Conservation (phyloP, 169 alveolate genomes). For the Theileria annulata region DNA sequence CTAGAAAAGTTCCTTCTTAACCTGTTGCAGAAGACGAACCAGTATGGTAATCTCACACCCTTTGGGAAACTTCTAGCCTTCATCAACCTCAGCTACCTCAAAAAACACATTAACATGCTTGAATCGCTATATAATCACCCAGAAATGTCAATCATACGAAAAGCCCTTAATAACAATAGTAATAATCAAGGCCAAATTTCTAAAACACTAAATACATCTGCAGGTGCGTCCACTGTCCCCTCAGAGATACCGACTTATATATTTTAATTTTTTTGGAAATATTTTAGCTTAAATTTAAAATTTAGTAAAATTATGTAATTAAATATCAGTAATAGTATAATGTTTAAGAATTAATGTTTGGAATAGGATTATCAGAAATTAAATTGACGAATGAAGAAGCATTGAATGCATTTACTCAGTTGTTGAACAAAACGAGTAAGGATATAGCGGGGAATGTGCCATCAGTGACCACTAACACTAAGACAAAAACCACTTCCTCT, state of each 20-base stretch:
- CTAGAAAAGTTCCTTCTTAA: constrained; percentile 52
- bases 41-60: constrained; percentile 46
- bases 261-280: too few relatives aligned
- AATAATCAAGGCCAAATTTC: constrained; percentile 41
- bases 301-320: too few relatives aligned
- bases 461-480: not conserved
- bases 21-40: constrained; percentile 39
- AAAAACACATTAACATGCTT: constrained; percentile 46
- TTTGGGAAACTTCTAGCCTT: constrained; percentile 54
- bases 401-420: constrained; percentile 13
- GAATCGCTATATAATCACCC: constrained; percentile 52
- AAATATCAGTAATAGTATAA: not conserved
- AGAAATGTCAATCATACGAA: constrained; percentile 53
- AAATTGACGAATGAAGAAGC: not conserved
- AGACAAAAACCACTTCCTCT: not conserved
- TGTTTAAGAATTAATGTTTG: not conserved
- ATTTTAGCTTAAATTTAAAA: too few relatives aligned
- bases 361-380: constrained; percentile 1
- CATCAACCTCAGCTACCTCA: constrained; percentile 49
- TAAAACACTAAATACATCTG: constrained; percentile 33
- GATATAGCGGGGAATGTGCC: not conserved
- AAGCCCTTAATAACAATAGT: constrained; percentile 9
- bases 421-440: not conserved
- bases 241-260: not conserved
- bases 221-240: not conserved